Conservation (phyloP, 106 monocot genomes). For the Alisma plantagoaquatica region DNA sequence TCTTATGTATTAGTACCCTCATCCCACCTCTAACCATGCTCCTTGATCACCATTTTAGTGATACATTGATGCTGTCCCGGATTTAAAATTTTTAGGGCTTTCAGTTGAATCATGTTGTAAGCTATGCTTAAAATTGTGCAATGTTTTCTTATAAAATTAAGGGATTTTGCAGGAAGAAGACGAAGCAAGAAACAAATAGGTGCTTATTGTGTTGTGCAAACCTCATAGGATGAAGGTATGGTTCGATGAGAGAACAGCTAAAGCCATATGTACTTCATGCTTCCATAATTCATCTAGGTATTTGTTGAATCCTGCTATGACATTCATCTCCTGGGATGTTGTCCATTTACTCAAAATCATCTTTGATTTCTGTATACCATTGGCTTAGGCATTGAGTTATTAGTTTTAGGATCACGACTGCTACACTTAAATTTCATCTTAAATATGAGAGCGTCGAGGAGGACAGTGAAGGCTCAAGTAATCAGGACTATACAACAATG, state of each 20-base stretch:
- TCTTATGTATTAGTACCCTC: too few relatives aligned
- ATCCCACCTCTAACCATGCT: too few relatives aligned
- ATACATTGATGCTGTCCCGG: too few relatives aligned
- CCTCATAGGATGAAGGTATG: conserved; percentile 90
- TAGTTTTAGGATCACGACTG: conserved; percentile 57
- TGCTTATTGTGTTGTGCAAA: conserved; percentile 73
- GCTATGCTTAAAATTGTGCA: too few relatives aligned
- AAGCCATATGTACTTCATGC: conserved; percentile 85
- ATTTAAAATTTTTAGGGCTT: too few relatives aligned
- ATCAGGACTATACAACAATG: conserved; percentile 47
- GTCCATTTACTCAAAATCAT: too few relatives aligned
- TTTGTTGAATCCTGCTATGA: too few relatives aligned
- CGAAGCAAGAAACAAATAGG: conserved; percentile 58
- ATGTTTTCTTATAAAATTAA: background rate
- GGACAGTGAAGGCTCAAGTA: conserved; percentile 60
- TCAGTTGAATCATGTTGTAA: too few relatives aligned
- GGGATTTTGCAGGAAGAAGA: conserved; percentile 45
- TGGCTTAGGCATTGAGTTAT: too few relatives aligned
- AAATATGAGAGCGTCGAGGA: conserved; percentile 56
- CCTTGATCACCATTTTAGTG: too few relatives aligned
- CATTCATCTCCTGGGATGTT: too few relatives aligned
- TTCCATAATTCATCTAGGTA: conserved; percentile 79
- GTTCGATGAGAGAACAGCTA: conserved; percentile 94
- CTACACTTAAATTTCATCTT: conserved; percentile 80
- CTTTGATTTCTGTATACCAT: too few relatives aligned